Conservation (phyloP, 164 flowering plant species). For the Stephania yunnanensis region DNA sequence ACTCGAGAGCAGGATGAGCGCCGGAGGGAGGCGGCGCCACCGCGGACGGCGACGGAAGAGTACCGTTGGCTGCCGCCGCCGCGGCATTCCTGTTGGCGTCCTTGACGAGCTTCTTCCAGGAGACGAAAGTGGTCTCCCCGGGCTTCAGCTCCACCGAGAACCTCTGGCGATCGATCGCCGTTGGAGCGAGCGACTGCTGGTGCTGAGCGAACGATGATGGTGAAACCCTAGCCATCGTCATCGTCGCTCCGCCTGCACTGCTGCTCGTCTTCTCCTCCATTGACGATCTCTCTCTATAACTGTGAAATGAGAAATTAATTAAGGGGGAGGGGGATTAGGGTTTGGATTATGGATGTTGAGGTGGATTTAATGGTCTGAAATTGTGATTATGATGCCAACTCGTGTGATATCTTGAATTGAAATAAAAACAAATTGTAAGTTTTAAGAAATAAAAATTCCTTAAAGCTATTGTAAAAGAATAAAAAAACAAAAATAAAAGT, state of each 20-base stretch:
- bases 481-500: too few relatives aligned
- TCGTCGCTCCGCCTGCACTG: not conserved
- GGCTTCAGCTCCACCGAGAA: not conserved
- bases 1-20: not conserved
- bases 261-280: not conserved
- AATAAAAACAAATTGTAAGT: too few relatives aligned
- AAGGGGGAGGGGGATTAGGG: too few relatives aligned
- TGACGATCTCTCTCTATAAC: too few relatives aligned
- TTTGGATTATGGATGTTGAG: too few relatives aligned
- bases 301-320: too few relatives aligned
- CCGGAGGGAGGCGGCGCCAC: not conserved
- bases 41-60: not conserved
- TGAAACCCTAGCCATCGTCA: not conserved
- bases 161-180: not conserved
- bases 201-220: not conserved
- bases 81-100: not conserved
- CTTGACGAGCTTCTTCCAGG: not conserved
- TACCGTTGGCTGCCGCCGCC: too few relatives aligned
- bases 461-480: too few relatives aligned
- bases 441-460: too few relatives aligned
- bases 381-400: too few relatives aligned
- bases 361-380: too few relatives aligned
- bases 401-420: too few relatives aligned
- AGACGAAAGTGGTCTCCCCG: not conserved
- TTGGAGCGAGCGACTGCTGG: not conserved